Percentiles rank a stretch among this genome's conserved stretches.
These are phyloP conservation scores for Ulmus americana DNA, from an alignment of 331 rosid species.

Conservation along the genomic window DNA sequence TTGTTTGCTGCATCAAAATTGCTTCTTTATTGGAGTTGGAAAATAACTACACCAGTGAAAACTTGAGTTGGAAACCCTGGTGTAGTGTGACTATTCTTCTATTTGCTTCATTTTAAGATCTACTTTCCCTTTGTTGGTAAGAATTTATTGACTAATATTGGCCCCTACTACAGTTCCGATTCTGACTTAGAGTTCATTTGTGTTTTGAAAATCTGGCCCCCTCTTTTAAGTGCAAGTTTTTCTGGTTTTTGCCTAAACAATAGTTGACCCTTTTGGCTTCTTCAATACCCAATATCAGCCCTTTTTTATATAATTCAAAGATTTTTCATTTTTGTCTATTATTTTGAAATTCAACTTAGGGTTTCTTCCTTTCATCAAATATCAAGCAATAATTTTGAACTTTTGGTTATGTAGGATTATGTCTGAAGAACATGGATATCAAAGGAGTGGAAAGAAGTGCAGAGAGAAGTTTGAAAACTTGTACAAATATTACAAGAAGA, in stretches of 20 bases:
- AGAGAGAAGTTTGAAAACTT: conserved; percentile 91
- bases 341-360: conserved; percentile 22
- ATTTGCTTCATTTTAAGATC: conserved; percentile 14
- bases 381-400: neutral
- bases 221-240: conserved; percentile 43
- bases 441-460: conserved; percentile 97
- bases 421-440: conserved; percentile 86
- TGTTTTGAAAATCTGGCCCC: conserved; percentile 44
- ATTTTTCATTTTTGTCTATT: conserved; percentile 5
- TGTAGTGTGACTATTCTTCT: neutral
- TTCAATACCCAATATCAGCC: conserved; percentile 19
- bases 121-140: neutral
- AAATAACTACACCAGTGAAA: neutral
- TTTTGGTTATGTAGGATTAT: conserved; percentile 42
- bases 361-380: conserved; percentile 18
- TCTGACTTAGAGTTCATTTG: conserved; percentile 15
- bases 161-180: conserved; percentile 10
- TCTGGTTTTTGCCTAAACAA: conserved; percentile 19
- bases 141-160: neutral
- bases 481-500: conserved; percentile 96
- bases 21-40: neutral
- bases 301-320: conserved; percentile 29
- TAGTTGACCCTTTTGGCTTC: conserved; percentile 33
- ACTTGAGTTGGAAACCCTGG: neutral
- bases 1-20: neutral